Evolutionary conservation across 2,329 filamentous ascomycete species (phyloP).

Genomic region (Xylariaceae sp.): DNA sequence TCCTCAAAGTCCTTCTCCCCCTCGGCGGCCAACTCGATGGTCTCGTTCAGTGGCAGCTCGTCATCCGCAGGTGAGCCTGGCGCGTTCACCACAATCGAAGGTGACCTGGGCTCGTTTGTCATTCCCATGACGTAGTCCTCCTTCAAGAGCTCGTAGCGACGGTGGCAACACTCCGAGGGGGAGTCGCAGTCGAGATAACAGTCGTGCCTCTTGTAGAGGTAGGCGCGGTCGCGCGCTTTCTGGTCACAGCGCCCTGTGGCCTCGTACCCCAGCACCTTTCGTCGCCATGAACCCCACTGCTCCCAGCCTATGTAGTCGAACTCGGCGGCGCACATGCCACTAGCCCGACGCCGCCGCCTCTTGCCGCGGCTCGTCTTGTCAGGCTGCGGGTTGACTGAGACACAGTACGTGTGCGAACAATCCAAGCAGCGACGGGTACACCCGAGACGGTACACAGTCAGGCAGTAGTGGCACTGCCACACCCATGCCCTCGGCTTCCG

Average conservation of each 20-base stretch:
- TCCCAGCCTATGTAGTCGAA: constrained; percentile 29
- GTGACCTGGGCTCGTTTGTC: constrained; percentile 7
- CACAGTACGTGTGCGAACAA: constrained; percentile 27
- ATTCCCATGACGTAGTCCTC: constrained; percentile 10
- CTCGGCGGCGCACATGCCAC: constrained; percentile 23
- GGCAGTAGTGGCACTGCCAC: constrained; percentile 34
- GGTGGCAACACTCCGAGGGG: constrained; percentile 38
- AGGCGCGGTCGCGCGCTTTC: constrained; percentile 19
- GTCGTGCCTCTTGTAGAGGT: constrained; percentile 18
- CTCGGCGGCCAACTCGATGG: constrained; percentile 8
- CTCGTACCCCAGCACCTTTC: constrained; percentile 24
- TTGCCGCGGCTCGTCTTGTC: constrained; percentile 9
- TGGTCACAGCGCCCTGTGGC: constrained; percentile 27
- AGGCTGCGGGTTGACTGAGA: constrained; percentile 7
- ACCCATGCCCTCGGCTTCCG: constrained; percentile 27
- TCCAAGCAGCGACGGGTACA: constrained; percentile 33
- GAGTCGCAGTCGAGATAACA: constrained; percentile 33
- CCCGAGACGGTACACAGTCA: constrained; percentile 27
- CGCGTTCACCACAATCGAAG: constrained; percentile 8
- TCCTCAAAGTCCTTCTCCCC: constrained; percentile 1
- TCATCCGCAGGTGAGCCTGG: constrained; percentile 13
- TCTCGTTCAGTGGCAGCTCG: constrained; percentile 17
- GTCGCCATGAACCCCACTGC: constrained; percentile 28
- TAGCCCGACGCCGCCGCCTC: constrained; percentile 17
- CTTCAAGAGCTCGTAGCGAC: constrained; percentile 34